Evolutionary conservation across 805 yeast genomes (phyloP), one percentile per base, ranked within the genome.

Genomic region (Lipomyces starkeyi): DNA sequence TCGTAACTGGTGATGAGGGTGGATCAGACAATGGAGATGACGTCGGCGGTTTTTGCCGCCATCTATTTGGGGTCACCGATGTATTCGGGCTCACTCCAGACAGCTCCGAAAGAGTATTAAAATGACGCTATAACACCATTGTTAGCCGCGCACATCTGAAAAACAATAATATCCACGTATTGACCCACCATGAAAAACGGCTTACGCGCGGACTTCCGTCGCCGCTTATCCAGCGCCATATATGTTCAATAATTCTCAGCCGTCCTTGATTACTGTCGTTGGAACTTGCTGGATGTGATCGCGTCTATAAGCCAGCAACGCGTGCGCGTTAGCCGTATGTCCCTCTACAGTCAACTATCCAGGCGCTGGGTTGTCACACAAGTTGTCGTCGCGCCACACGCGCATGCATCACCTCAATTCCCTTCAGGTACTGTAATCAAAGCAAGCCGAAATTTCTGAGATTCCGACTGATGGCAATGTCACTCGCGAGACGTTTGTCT

Each of bases 141-240:
- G 49, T 43, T 43, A 17, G 49, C n/a, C 11, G 20, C 49, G 11
- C 22, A n/a, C 22, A 43, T 43, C 49, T 17, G 40, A 11, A 37
- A 37, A 29, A 5, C 13, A 35, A 35, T 35, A 13, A 5, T 11
- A 37, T 8, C 20, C 11, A 17, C 20, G 22, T 5, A 17, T 6
- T 17, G 14, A 37, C 43, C 17, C n/a, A 43, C 49, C 49, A 8
- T n/a, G 25, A 43, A n/a, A 43, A 43, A 43, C 49, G 49, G 49
- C 49, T 43, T 43, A 6, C 49, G 49, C 49, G 22, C 49, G 22
- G 49, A 43, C 49, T 43, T 43, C 9, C 49, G 49, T n/a, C 49
- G 49, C 49, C 49, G 49, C 22, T n/a, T 43, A 43, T 43, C 49
- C 49, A 43, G 49, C 49, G 49, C 49, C 49, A 43, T 43, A 17